Base-by-base conservation (phyloP, 768 basidiomycete genomes). In the Tricholoma hemisulphureum region DNA sequence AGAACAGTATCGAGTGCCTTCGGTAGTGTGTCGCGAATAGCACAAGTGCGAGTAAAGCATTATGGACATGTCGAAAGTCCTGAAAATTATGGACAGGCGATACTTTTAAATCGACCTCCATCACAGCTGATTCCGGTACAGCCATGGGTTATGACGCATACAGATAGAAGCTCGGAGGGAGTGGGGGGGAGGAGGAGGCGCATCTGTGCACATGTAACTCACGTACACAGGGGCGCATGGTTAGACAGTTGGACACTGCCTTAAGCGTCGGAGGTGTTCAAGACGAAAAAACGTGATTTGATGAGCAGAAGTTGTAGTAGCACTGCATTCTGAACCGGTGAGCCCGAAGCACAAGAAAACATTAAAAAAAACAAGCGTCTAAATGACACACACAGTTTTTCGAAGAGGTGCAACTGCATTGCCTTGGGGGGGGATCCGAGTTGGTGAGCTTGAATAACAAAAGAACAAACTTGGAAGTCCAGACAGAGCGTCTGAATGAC, bases 11-110 rank as follows among this genome's bases (percentile, higher is more conserved):
- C 75, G 67, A 1, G 65, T 65, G 0, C 62, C 59, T 11, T 58
- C 60, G 28, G 65, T 55, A 32, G 64, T 58, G 61, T 73, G 64
- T 59, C 78, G 77, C 6, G 74, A 74, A 62, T 77, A 77, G 26
- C 64, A 61, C 10, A 81, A 71, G 45, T 77, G 69, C 2, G 68
- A 69, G 58, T 79, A 71, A 24, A 79, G 70, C 39, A 49, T 56
- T 48, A 71, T 46, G 29, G 59, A 9, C 58, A 59, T 58, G 37
- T 13, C 24, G 24, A 26, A 14, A 34, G n/a, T 52, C 5, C 18
- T 34, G 29, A 23, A 32, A 31, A 4, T 46, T 16, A 50, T 61
- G 54, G 61, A 56, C 55, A 75, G 23, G 87, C 80, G 59, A 77
- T 83, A 63, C 80, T 79, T n/a, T 49, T 28, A 48, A 16, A 23